Percentiles rank a stretch among this genome's conserved stretches.
phyloP scores from a whole-genome alignment of 352 stramenopile genomes.

The Globisporangium ultimum region DNA sequence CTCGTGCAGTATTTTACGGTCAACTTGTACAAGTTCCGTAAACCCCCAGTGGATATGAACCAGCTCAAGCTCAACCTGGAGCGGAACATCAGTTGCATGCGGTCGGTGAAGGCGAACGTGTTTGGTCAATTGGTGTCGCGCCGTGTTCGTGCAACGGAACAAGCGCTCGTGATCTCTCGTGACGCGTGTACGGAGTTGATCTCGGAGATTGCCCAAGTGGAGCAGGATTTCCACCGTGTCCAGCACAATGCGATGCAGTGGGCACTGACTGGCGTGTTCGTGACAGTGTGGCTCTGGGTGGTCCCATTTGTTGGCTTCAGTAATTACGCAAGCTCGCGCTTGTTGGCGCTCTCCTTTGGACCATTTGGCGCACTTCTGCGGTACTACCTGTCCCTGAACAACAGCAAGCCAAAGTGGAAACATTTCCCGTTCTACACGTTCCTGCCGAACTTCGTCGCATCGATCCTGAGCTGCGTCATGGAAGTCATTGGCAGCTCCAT shows the following conservation, averaged over 20 bases:
- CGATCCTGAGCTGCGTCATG: slow-evolving; percentile 40
- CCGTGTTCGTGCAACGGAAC: slow-evolving; percentile 38
- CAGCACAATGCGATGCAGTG: slow-evolving; percentile 27
- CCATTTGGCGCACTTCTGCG: slow-evolving; percentile 54
- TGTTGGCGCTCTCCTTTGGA: slow-evolving; percentile 54
- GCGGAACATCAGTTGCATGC: slow-evolving; percentile 40
- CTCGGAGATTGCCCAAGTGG: slow-evolving; percentile 41
- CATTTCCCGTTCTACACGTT: slow-evolving; percentile 66
- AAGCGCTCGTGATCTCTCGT: slow-evolving; percentile 30
- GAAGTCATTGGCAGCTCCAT: slow-evolving; percentile 37
- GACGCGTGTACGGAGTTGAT: slow-evolving; percentile 44
- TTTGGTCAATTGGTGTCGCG: slow-evolving; percentile 43
- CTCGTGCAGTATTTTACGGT: slow-evolving; percentile 37
- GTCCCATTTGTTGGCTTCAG: slow-evolving; percentile 39
- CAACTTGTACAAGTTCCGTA: slow-evolving; percentile 43
- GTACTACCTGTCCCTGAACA: slow-evolving; percentile 54
- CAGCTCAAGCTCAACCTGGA: slow-evolving; percentile 56
- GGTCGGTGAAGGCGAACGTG: slow-evolving; percentile 36
- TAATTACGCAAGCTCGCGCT: slow-evolving; percentile 46
- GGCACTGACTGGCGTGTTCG: slow-evolving; percentile 15
- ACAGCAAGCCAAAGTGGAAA: slow-evolving; percentile 41
- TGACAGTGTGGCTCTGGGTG: slow-evolving; percentile 40
- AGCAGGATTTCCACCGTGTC: slow-evolving; percentile 41
- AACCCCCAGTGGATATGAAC: slow-evolving; percentile 37
- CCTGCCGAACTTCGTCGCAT: slow-evolving; percentile 54